Evolutionary conservation across 2,329 filamentous ascomycete species (phyloP), one percentile per base, ranked within the genome.

Genomic region (Pseudocercospora cruenta): DNA sequence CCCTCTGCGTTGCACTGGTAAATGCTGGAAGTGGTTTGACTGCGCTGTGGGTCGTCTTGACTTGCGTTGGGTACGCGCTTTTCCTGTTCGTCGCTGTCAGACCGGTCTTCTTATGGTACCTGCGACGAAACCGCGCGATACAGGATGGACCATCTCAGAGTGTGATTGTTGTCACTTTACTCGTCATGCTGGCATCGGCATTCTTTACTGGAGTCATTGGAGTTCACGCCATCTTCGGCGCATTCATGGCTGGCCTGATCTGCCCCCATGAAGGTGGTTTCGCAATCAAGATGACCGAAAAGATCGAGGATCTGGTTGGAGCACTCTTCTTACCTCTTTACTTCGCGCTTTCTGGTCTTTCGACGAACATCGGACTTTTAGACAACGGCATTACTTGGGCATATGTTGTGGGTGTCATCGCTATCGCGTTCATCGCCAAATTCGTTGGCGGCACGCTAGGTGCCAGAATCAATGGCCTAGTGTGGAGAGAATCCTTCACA

Each of bases 131-230:
- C 2, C 90, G 91, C 26, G 93, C 90, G 73, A 82, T 98, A 49
- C 89, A 96, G 71, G 94, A 96, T 74, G 94, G 94, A 0, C 94
- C 94, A 0, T 92, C 91, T 2, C 94, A 97, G 77, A 86, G 88
- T 4, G 90, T 96, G 72, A 91, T 97, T 47, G 89, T 90, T 12
- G 79, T 97, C 31, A 97, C 94, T 0, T 80, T 97, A 3, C 81
- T 97, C 31, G 84, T 97, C 60, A 90, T 91, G 0, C 83, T 98
- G 16, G 84, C 86, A 0, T 95, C 92, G 0, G 86, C 93, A 4
- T 96, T 94, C 83, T 96, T 96, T 76, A 96, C 93, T 0, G 88
- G 90, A 63, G 91, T 95, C 66, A 97, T 98, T 74, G 94, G 94
- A 55, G 89, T 97, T 1, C 94, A 98, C 77, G 88, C 94, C 63